phyloP scores from a whole-genome alignment of 2,329 filamentous ascomycete genomes.

The Nemania abortiva region DNA sequence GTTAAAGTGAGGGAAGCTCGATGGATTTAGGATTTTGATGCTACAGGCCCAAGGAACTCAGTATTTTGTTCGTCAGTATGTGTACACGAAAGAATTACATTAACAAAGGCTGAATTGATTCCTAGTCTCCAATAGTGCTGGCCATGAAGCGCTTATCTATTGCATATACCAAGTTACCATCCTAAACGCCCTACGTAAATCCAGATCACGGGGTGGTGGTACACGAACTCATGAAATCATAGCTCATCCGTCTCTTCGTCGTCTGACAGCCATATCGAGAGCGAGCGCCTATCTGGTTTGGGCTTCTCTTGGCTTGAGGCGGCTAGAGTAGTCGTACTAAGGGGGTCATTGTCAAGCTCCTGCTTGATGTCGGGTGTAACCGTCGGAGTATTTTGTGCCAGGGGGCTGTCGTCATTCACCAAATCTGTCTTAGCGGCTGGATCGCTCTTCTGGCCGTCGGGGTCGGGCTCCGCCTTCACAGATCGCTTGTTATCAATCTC shows the following conservation, averaged over 20 bases:
- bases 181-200: neutral
- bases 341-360: constrained; percentile 19
- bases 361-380: constrained; percentile 30
- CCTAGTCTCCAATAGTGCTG: neutral
- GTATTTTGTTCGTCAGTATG: constrained; percentile 1
- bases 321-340: constrained; percentile 1
- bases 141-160: constrained; percentile 16
- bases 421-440: neutral
- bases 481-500: constrained; percentile 15
- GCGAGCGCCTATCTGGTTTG: constrained; percentile 35
- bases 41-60: neutral
- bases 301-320: constrained; percentile 31
- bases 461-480: constrained; percentile 24
- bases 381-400: constrained; percentile 24
- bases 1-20: neutral
- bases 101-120: constrained; percentile 3
- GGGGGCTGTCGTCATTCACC: constrained; percentile 26
- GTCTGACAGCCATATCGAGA: constrained; percentile 46
- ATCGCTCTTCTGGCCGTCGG: neutral
- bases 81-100: neutral
- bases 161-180: constrained; percentile 1
- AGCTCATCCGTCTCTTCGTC: constrained; percentile 49
- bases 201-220: constrained; percentile 6
- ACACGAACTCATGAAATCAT: constrained; percentile 35
- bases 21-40: neutral